A percentile compares a stretch with the other conserved stretches of the same genome.
Evolutionary conservation across 768 basidiomycete species (phyloP).

Genomic region (Agaricus subrufescens): DNA sequence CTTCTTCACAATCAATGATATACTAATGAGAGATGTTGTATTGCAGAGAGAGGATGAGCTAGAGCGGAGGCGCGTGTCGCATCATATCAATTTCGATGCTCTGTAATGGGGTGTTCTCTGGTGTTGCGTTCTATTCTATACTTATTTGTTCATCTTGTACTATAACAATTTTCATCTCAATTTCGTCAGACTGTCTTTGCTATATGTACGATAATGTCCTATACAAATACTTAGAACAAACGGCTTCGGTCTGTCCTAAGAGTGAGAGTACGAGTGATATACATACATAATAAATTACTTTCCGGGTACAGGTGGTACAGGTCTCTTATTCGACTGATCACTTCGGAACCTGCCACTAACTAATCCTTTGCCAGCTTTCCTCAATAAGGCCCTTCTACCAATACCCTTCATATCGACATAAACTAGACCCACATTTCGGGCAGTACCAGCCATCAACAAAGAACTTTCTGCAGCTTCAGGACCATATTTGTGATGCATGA

Average conservation of each 20-base stretch:
- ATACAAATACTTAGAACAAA: not conserved
- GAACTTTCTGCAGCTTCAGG: slow-evolving; percentile 57
- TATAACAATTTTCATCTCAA: not conserved
- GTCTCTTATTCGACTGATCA: not conserved
- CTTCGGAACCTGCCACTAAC: slow-evolving; percentile 36
- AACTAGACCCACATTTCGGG: slow-evolving; percentile 67
- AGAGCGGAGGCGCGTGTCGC: slow-evolving; percentile 82
- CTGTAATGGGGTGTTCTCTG: slow-evolving; percentile 39
- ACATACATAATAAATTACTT: not conserved
- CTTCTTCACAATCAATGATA: not conserved
- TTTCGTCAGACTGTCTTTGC: too few relatives aligned
- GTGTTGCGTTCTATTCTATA: not conserved
- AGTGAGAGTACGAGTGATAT: too few relatives aligned
- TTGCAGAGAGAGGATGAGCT: slow-evolving; percentile 87
- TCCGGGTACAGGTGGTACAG: slow-evolving; percentile 4
- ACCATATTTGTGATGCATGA: slow-evolving; percentile 60
- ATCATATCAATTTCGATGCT: slow-evolving; percentile 97
- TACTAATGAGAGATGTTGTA: slow-evolving; percentile 6
- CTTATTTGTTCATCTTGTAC: slow-evolving; percentile 1
- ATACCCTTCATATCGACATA: slow-evolving; percentile 76
- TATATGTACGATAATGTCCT: slow-evolving; percentile 1
- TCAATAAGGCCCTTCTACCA: slow-evolving; percentile 64
- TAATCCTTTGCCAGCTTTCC: slow-evolving; percentile 53
- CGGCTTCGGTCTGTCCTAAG: too few relatives aligned
- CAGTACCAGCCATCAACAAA: slow-evolving; percentile 55